Conservation (phyloP, 352 stramenopile genomes). For the Elongisporangium anandrum region DNA sequence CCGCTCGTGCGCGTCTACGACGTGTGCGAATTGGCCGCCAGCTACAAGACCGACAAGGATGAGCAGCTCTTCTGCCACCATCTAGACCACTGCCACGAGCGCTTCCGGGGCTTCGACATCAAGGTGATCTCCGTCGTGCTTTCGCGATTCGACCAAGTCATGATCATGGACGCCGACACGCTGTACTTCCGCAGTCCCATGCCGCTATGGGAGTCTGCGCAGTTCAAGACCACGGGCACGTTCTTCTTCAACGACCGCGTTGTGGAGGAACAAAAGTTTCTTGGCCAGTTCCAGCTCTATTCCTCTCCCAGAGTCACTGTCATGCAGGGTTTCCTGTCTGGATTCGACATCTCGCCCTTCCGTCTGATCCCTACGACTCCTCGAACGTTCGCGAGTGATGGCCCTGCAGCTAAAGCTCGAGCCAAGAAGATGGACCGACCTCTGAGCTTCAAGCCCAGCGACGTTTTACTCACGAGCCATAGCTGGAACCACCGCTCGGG, state of each 20-base stretch:
- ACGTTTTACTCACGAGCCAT: conserved; percentile 16
- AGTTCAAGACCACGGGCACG: conserved; percentile 28
- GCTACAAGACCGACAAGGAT: conserved; percentile 3
- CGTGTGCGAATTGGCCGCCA: conserved; percentile 27
- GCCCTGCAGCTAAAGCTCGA: conserved; percentile 12
- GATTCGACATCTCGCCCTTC: conserved; percentile 36
- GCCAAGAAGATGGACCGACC: conserved; percentile 14
- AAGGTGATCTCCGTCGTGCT: conserved; percentile 30
- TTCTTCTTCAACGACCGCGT: conserved; percentile 56
- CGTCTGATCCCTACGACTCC: conserved; percentile 21
- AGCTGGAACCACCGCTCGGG: conserved; percentile 19
- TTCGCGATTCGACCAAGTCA: conserved; percentile 44
- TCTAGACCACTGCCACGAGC: conserved; percentile 33
- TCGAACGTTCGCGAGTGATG: conserved; percentile 15
- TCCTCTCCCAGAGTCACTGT: conserved; percentile 17
- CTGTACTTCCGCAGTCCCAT: conserved; percentile 38
- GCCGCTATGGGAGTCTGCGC: conserved; percentile 24
- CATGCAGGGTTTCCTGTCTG: conserved; percentile 34
- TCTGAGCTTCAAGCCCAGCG: conserved; percentile 14
- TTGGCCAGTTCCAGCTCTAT: too few relatives aligned
- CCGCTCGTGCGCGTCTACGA: conserved; percentile 55
- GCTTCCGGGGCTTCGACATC: conserved; percentile 47
- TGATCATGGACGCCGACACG: conserved; percentile 44
- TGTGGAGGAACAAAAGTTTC: conserved; percentile 24
- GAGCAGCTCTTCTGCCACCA: conserved; percentile 39